A percentile compares a stretch with the other conserved stretches of the same genome.
Evolutionary conservation across 345 rosid genomes (phyloP).

Genomic region (Arabidopsis suecica): DNA sequence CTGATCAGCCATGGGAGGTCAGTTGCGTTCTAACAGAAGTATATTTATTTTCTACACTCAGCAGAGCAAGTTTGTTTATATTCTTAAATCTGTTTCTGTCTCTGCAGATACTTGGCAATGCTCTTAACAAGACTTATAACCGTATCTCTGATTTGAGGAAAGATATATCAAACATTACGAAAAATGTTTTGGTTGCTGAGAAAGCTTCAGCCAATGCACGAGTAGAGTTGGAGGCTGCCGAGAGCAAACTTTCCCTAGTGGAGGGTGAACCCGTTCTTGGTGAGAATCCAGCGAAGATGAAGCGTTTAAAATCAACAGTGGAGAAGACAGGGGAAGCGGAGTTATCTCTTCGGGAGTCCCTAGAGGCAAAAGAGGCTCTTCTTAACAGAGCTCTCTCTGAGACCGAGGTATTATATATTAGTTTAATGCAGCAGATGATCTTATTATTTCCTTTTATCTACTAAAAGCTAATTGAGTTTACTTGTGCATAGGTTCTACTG

Average conservation of each 20-base stretch:
- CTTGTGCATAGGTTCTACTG: conserved; percentile 61
- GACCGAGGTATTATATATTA: conserved; percentile 67
- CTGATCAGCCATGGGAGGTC: conserved; percentile 99
- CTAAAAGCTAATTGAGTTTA: conserved; percentile 12
- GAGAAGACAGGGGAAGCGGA: conserved; percentile 74
- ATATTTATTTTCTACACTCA: background rate
- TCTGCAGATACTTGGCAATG: conserved; percentile 85
- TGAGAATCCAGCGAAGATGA: conserved; percentile 82
- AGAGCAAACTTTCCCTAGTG: conserved; percentile 77
- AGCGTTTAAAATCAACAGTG: conserved; percentile 69
- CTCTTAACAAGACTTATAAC: conserved; percentile 86
- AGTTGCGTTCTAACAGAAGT: conserved; percentile 11
- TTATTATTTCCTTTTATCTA: conserved; percentile 7
- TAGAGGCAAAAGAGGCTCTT: conserved; percentile 91
- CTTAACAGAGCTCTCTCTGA: conserved; percentile 81
- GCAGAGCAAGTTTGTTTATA: conserved; percentile 4
- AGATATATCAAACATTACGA: conserved; percentile 74
- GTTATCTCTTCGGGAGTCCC: conserved; percentile 62
- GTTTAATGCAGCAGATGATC: background rate
- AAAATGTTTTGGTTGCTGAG: conserved; percentile 66
- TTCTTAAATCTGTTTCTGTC: conserved; percentile 15
- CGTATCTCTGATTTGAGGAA: conserved; percentile 91
- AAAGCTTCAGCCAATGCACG: conserved; percentile 73
- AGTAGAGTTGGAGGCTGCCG: conserved; percentile 77
- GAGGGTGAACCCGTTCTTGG: conserved; percentile 96